These are phyloP conservation scores for Penicillium dipodomyicola DNA, from an alignment of 495 filamentous ascomycete genomes.

Conservation along the genomic window DNA sequence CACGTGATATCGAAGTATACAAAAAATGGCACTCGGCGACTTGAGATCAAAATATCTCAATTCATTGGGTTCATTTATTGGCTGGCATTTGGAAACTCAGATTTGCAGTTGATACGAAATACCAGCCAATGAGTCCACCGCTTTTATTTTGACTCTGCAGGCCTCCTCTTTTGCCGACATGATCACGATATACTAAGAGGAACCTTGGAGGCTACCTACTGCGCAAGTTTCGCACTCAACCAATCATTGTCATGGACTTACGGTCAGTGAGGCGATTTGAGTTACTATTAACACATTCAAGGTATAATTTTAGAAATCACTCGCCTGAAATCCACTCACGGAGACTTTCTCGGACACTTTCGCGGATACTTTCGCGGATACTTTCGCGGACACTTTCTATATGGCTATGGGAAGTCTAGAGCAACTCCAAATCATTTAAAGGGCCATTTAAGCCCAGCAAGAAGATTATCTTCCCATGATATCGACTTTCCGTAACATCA, in stretches of 20 bases:
- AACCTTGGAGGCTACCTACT: neutral
- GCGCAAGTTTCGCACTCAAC: neutral
- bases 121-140: neutral
- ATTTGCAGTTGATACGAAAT: neutral
- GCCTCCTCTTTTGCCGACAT: constrained; percentile 5
- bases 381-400: constrained; percentile 20
- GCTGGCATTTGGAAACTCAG: neutral
- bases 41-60: neutral
- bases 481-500: neutral
- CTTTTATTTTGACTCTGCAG: neutral
- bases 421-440: neutral
- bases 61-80: neutral
- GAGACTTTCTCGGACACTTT: constrained; percentile 38
- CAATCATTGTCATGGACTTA: neutral
- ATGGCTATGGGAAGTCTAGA: neutral
- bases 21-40: neutral
- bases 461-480: neutral
- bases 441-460: neutral
- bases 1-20: constrained; percentile 7
- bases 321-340: constrained; percentile 10
- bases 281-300: neutral
- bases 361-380: constrained; percentile 25
- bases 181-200: neutral
- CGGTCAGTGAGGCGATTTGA: neutral
- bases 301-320: neutral